Base-by-base conservation (phyloP, 768 basidiomycete genomes). In the Guyanaporus albipodus region DNA sequence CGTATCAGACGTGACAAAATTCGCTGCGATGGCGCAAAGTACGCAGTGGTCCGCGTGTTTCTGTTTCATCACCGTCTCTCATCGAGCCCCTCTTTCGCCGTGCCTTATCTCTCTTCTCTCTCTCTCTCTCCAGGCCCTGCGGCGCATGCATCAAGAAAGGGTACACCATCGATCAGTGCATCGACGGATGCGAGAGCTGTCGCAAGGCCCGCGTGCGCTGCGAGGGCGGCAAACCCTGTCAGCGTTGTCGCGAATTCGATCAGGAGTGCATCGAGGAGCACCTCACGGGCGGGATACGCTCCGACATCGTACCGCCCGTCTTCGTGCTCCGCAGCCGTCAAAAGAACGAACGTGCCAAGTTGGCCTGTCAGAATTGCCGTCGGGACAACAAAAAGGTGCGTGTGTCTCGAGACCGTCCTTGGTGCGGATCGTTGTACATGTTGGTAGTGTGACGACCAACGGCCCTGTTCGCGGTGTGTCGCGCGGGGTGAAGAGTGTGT, bases 361-460 rank as follows among this genome's bases (percentile, higher is more conserved):
- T 78, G 46, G 80, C 82, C 2, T 83, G 82, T 62, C 71, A 74
- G 53, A 75, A 66, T 40, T 83, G 82, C 62, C 74, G 79, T 23
- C 74, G 74, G 50, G 81, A 82, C 54, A 83, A 83, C 57, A 83
- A 83, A 62, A 83, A 83, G 78, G 82, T 74, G 43, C 6, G 58
- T 42, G 34, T 31, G 28, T 4, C 11, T 11, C 27, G 27, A 11
- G 27, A 6, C 11, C 6, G 6, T 28, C 11, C 27, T 28, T 28
- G 6, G 27, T 28, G 6, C 6, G 11, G 6, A 6, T 28, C 11
- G 6, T 28, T 28, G 6, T 28, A 6, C 7, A 11, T 29, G 23
- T 32, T 18, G 4, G 14, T 41, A 83, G 82, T 83, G 82, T 54
- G 80, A 83, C 39, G 74, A 82, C 54, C 73, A 80, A 50, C 74